Base-by-base conservation (phyloP, 345 rosid species). In the Lagerstroemia speciosa region DNA sequence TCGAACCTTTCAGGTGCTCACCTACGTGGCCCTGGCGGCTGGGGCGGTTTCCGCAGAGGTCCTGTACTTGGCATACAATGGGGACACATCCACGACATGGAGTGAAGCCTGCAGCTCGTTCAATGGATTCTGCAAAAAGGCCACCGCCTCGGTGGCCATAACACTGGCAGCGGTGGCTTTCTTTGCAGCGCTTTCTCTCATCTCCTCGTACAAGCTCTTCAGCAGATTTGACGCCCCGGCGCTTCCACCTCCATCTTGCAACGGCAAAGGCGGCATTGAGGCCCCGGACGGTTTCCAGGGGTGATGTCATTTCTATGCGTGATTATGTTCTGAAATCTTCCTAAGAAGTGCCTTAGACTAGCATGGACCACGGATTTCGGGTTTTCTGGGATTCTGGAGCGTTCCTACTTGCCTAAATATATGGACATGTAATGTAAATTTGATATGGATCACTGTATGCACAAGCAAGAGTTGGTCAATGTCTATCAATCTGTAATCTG, bases 131-230 rank as follows among this genome's bases (percentile, higher is more conserved):
- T 93, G 98, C 67, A 83, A 85, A 74, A 86, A 76, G 77, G 96
- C 97, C 12, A 80, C 83, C 5, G 69, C 81, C 22, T 90, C 98
- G 8, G 85, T 84, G 2, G 71, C 75, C 22, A 78, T 93, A 53
- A 93, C 97, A 19, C 84, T 93, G 66, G 65, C 68, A 0, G 90
- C 57, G 6, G 87, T 79, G 5, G 77, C 76, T 65, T 80, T 78
- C 78, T 89, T 88, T 29, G 76, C 63, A 0, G 53, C 74, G 26
- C 86, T 93, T 46, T 90, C 98, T 1, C 67, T 93, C 36, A 32
- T 88, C 40, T 93, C 98, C 27, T 90, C 98, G 26, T 90, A 86
- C 70, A 90, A 84, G 52, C 93, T 93, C 36, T 93, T 93, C 79
- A 88, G 85, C 82, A 83, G 79, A 62, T 90, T 71, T 30, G 88